phyloP scores from a whole-genome alignment of 83 land plant genomes.

The Thuja plicata region DNA sequence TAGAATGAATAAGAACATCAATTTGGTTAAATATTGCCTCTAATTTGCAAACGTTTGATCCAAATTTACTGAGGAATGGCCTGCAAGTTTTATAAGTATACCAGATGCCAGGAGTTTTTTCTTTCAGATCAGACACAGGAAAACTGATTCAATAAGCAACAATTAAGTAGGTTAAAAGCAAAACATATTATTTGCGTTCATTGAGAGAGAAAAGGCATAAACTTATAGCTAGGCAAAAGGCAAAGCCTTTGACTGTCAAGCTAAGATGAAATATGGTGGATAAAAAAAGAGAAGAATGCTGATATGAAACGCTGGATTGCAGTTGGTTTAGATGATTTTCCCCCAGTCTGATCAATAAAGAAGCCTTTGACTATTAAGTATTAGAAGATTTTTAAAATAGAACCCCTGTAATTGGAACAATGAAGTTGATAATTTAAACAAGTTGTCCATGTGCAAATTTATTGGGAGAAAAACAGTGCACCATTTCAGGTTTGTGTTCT shows the following conservation, averaged over 20 bases:
- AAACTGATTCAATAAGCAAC: not conserved
- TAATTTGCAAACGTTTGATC: not conserved
- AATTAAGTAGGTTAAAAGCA: not conserved
- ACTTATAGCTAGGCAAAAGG: not conserved
- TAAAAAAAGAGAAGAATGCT: not conserved
- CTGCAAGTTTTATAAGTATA: not conserved
- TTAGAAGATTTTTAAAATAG: not conserved
- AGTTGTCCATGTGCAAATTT: not conserved
- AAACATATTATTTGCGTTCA: too few species aligned
- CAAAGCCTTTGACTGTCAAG: not conserved
- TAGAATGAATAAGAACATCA: not conserved
- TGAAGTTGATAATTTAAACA: not conserved
- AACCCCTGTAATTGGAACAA: not conserved
- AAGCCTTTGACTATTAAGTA: not conserved
- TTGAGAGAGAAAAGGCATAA: not conserved
- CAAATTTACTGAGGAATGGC: not conserved
- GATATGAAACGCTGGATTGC: not conserved
- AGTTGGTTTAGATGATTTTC: not conserved
- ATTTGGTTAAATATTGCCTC: not conserved
- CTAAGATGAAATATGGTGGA: not conserved
- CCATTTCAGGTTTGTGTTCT: too few species aligned
- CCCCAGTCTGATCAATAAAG: not conserved
- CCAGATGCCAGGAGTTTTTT: not conserved
- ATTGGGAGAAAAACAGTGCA: not conserved
- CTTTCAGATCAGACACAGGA: not conserved